Evolutionary conservation across 257 asterid species (phyloP).

Genomic region (Lavandula angustifolia): DNA sequence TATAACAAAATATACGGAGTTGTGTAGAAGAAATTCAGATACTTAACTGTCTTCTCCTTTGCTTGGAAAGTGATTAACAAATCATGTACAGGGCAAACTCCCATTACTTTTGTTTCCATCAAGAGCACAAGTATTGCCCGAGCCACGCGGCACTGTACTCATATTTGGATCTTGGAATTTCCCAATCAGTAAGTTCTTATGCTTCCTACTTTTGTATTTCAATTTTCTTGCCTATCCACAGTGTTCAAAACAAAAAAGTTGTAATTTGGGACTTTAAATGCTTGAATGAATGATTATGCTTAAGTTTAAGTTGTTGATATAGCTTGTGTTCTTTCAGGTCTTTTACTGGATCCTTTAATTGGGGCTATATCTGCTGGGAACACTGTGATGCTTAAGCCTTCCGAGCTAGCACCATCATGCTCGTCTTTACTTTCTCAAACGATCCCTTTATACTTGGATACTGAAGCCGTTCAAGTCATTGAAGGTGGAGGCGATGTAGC

Average conservation of each 20-base stretch:
- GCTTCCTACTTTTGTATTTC: neutral
- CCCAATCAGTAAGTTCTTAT: constrained; percentile 71
- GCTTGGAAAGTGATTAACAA: constrained; percentile 16
- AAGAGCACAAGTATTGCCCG: constrained; percentile 68
- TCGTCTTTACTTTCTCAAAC: constrained; percentile 59
- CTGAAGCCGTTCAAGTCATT: constrained; percentile 62
- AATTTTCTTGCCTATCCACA: neutral
- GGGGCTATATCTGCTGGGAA: constrained; percentile 97
- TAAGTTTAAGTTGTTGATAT: constrained; percentile 15
- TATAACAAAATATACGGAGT: too few species aligned
- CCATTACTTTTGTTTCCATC: constrained; percentile 75
- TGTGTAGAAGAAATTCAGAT: too few species aligned
- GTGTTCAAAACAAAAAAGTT: neutral
- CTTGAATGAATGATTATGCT: constrained; percentile 6
- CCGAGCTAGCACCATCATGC: constrained; percentile 80
- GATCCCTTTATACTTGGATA: constrained; percentile 73
- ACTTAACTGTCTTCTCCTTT: too few species aligned
- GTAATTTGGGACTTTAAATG: neutral
- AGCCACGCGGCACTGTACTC: constrained; percentile 89
- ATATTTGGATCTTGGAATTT: constrained; percentile 83
- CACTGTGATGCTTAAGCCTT: constrained; percentile 66
- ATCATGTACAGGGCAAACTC: constrained; percentile 50
- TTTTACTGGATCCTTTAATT: constrained; percentile 70
- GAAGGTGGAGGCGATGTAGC: constrained; percentile 74
- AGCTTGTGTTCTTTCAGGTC: constrained; percentile 47